Evolutionary conservation across 106 monocot genomes (phyloP).

Genomic region (Allium sativum): DNA sequence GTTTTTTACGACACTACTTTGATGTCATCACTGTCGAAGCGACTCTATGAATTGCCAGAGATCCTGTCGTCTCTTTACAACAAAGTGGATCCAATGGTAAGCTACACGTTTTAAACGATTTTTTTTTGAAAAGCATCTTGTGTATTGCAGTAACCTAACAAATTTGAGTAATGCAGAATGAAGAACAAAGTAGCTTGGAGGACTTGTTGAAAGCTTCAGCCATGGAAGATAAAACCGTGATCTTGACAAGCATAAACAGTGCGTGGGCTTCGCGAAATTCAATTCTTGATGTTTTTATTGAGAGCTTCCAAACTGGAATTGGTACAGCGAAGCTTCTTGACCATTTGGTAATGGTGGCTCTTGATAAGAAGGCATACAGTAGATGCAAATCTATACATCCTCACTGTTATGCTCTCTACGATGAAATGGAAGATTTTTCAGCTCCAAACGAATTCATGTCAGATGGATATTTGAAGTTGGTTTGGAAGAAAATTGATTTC

Average conservation of each 20-base stretch:
- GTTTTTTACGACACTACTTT: no score
- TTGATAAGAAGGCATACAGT: slow-evolving; percentile 39
- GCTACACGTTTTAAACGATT: no score
- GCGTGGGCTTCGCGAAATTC: slow-evolving; percentile 44
- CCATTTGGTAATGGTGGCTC: slow-evolving; percentile 44
- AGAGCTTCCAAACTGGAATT: slow-evolving; percentile 39
- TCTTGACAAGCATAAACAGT: slow-evolving; percentile 47
- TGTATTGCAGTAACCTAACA: no score
- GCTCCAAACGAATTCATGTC: slow-evolving; percentile 47
- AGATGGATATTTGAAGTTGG: slow-evolving; percentile 50
- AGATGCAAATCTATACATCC: slow-evolving; percentile 33
- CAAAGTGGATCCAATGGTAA: no score
- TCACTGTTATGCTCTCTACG: slow-evolving; percentile 38
- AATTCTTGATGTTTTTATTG: slow-evolving; percentile 49
- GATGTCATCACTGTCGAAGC: no score
- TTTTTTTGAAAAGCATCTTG: no score
- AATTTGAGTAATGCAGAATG: slow-evolving; percentile 13
- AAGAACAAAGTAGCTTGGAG: slow-evolving; percentile 23
- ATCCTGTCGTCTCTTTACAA: no score
- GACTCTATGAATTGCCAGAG: no score
- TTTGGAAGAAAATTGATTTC: slow-evolving; percentile 41
- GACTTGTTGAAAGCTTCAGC: slow-evolving; percentile 30
- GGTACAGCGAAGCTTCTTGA: slow-evolving; percentile 31
- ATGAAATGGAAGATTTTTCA: slow-evolving; percentile 39
- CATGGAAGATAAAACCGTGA: slow-evolving; percentile 44